Percentiles rank a stretch among this genome's conserved stretches.
These are phyloP conservation scores for Coemansia sp. DNA, from an alignment of 192 early-diverging fungal species.

Conservation along the genomic window DNA sequence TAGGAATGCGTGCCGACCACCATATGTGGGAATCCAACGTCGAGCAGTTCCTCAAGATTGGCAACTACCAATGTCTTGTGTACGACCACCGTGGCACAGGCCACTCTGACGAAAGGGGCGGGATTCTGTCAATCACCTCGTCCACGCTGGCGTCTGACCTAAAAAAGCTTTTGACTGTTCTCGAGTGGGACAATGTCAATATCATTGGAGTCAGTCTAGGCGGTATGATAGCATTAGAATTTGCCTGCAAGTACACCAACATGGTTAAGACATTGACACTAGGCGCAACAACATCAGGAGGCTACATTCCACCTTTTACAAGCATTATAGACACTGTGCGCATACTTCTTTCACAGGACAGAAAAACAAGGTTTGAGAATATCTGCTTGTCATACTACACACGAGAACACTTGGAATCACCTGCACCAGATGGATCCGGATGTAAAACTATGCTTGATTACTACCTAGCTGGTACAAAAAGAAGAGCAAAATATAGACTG, in stretches of 20 bases:
- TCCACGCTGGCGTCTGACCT: constrained; percentile 60
- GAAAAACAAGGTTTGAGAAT: constrained; percentile 20
- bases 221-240: constrained; percentile 79
- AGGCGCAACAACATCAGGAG: constrained; percentile 35
- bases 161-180: constrained; percentile 60
- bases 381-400: constrained; percentile 37
- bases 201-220: constrained; percentile 85
- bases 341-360: constrained; percentile 28
- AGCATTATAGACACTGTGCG: constrained; percentile 25
- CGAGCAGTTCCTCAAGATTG: constrained; percentile 60
- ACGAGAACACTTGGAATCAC: constrained; percentile 26
- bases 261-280: constrained; percentile 54
- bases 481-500: constrained; percentile 31
- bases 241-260: constrained; percentile 59
- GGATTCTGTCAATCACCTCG: constrained; percentile 16
- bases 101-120: constrained; percentile 23
- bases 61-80: constrained; percentile 64
- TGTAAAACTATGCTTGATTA: constrained; percentile 39
- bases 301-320: constrained; percentile 29
- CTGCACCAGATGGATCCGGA: constrained; percentile 26
- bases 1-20: constrained; percentile 43
- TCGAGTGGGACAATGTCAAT: constrained; percentile 71
- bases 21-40: constrained; percentile 53
- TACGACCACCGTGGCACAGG: constrained; percentile 85
- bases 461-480: constrained; percentile 22